These are phyloP conservation scores for Herpetospermum pedunculosum DNA, from an alignment of 306 rosid species.

Conservation along the genomic window DNA sequence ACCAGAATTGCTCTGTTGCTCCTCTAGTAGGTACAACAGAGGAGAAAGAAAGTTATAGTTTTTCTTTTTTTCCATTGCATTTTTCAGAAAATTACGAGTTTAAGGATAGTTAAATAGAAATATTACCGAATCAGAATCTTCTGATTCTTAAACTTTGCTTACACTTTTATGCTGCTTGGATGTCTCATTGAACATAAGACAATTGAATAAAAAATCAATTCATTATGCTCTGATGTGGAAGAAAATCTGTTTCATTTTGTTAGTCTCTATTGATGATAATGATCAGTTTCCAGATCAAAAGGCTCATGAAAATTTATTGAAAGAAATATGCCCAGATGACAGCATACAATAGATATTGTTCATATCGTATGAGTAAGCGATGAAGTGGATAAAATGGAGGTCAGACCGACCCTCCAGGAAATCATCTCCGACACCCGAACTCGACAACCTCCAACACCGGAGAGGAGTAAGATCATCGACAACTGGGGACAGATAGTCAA, in stretches of 20 bases:
- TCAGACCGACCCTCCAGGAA: conserved; percentile 26
- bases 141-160: conserved; percentile 1
- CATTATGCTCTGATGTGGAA: neutral
- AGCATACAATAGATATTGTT: neutral
- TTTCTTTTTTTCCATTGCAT: neutral
- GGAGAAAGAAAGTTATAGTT: neutral
- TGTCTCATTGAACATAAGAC: neutral
- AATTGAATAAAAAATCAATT: neutral
- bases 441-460: neutral
- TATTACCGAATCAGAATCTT: neutral
- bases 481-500: neutral
- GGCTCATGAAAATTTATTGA: neutral
- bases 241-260: neutral
- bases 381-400: conserved; percentile 14
- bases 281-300: neutral
- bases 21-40: conserved; percentile 7
- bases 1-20: conserved; percentile 31
- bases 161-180: neutral
- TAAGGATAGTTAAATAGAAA: neutral
- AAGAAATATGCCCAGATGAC: neutral
- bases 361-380: conserved; percentile 16
- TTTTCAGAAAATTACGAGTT: neutral
- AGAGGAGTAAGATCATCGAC: neutral
- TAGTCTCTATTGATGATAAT: neutral
- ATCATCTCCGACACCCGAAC: conserved; percentile 32